These are phyloP conservation scores for Neospermospora avenae DNA, from an alignment of 2,329 filamentous ascomycete species.

Conservation along the genomic window DNA sequence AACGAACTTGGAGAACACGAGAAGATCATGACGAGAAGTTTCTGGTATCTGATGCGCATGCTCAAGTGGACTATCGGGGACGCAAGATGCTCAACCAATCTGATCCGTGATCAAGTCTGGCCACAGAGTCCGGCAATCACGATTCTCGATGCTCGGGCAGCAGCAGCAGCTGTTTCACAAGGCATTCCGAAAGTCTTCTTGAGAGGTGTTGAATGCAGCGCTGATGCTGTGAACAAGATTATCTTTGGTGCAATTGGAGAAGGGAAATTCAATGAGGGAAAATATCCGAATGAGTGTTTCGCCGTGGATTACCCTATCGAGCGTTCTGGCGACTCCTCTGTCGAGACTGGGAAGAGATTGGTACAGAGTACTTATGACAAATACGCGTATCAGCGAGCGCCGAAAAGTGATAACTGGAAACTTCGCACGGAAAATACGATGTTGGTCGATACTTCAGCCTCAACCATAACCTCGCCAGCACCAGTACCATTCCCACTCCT, in stretches of 20 bases:
- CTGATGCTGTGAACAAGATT: neutral
- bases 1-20: slow-evolving; percentile 23
- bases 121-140: neutral
- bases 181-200: neutral
- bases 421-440: no score
- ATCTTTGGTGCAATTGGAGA: neutral
- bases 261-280: slow-evolving; percentile 2
- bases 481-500: no score
- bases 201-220: neutral
- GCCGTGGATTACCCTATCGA: neutral
- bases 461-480: no score
- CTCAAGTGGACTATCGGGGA: slow-evolving; percentile 1
- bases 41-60: slow-evolving; percentile 29
- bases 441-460: neutral
- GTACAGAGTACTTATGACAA: neutral
- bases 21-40: slow-evolving; percentile 33
- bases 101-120: neutral
- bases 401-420: neutral
- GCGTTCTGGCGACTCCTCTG: neutral
- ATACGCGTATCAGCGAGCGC: neutral
- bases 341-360: neutral
- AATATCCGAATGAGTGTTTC: neutral
- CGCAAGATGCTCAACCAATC: neutral
- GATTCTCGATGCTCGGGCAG: neutral
- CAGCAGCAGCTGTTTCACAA: neutral